Percentiles rank a stretch among this genome's conserved stretches.
phyloP scores from a whole-genome alignment of 2,329 filamentous ascomycete genomes.

The Fusarium sp. region DNA sequence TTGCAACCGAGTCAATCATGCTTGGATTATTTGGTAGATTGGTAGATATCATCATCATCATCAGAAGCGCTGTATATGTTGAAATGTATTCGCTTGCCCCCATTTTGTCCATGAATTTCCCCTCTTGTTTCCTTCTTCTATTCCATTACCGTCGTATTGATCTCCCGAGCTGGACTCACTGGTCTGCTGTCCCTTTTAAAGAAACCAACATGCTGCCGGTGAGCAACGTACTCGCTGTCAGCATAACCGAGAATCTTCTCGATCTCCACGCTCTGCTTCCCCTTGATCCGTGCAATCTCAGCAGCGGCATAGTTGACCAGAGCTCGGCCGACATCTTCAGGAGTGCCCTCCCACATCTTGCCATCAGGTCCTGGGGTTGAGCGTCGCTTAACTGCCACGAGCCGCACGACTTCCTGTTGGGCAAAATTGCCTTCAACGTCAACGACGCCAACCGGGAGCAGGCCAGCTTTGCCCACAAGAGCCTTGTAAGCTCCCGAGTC shows the following conservation, averaged over 20 bases:
- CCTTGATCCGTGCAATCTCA: slow-evolving; percentile 89
- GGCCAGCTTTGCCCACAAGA: slow-evolving; percentile 84
- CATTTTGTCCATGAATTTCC: slow-evolving; percentile 27
- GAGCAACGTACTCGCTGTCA: slow-evolving; percentile 93
- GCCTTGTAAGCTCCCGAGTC: slow-evolving; percentile 90
- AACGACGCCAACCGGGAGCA: slow-evolving; percentile 91
- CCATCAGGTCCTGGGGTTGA: slow-evolving; percentile 58
- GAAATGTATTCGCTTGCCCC: slow-evolving; percentile 42
- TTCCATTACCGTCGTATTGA: slow-evolving; percentile 43
- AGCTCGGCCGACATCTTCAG: slow-evolving; percentile 86
- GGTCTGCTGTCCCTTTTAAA: slow-evolving; percentile 70
- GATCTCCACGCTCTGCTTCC: slow-evolving; percentile 87
- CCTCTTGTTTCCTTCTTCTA: slow-evolving; percentile 16
- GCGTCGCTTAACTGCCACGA: slow-evolving; percentile 82
- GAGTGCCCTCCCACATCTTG: slow-evolving; percentile 66
- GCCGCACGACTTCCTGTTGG: slow-evolving; percentile 91
- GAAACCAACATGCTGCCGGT: slow-evolving; percentile 89
- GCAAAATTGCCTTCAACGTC: slow-evolving; percentile 91
- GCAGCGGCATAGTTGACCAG: slow-evolving; percentile 92
- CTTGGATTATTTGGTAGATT: slow-evolving; percentile 46
- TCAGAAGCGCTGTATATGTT: slow-evolving; percentile 44
- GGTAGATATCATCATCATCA: slow-evolving; percentile 41
- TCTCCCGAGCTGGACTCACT: slow-evolving; percentile 61
- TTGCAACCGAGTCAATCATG: slow-evolving; percentile 33
- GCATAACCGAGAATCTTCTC: slow-evolving; percentile 86